Percentiles rank a stretch among this genome's conserved stretches.
Evolutionary conservation across 2,329 filamentous ascomycete genomes (phyloP).

Genomic region (Metarhizium rileyi): DNA sequence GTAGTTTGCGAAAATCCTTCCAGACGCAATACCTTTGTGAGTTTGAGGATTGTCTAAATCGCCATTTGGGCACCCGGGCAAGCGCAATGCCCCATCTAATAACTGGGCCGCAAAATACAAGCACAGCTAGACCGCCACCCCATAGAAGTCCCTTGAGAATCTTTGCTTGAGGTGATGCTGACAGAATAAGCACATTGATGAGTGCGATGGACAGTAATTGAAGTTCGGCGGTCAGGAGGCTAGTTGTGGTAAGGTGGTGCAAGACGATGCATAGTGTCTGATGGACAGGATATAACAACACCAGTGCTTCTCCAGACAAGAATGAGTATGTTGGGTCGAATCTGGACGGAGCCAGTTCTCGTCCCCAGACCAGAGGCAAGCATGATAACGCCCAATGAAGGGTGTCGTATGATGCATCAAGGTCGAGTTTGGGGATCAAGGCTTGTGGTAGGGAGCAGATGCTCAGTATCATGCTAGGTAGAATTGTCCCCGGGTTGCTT

Average conservation of each 20-base stretch:
- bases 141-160: slow-evolving; percentile 81
- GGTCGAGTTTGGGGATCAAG: slow-evolving; percentile 56
- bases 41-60: slow-evolving; percentile 54
- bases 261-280: slow-evolving; percentile 64
- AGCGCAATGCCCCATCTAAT: slow-evolving; percentile 77
- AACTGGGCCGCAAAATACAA: slow-evolving; percentile 63
- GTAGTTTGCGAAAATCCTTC: slow-evolving; percentile 29
- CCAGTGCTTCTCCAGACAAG: slow-evolving; percentile 44
- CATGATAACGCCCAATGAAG: slow-evolving; percentile 74
- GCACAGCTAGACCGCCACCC: slow-evolving; percentile 68
- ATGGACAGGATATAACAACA: slow-evolving; percentile 73
- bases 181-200: slow-evolving; percentile 70
- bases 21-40: slow-evolving; percentile 25
- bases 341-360: slow-evolving; percentile 21
- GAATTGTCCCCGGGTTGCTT: slow-evolving; percentile 48
- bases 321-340: slow-evolving; percentile 23
- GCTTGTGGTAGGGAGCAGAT: slow-evolving; percentile 66
- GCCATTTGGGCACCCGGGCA: slow-evolving; percentile 84
- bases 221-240: slow-evolving; percentile 75
- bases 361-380: slow-evolving; percentile 45
- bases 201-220: slow-evolving; percentile 76
- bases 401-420: slow-evolving; percentile 47
- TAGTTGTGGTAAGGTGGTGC: slow-evolving; percentile 77
- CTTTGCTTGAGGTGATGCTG: slow-evolving; percentile 69
- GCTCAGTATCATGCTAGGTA: slow-evolving; percentile 75